Evolutionary conservation across 2,329 filamentous ascomycete genomes (phyloP).

Genomic region (Apiospora saccharicola): DNA sequence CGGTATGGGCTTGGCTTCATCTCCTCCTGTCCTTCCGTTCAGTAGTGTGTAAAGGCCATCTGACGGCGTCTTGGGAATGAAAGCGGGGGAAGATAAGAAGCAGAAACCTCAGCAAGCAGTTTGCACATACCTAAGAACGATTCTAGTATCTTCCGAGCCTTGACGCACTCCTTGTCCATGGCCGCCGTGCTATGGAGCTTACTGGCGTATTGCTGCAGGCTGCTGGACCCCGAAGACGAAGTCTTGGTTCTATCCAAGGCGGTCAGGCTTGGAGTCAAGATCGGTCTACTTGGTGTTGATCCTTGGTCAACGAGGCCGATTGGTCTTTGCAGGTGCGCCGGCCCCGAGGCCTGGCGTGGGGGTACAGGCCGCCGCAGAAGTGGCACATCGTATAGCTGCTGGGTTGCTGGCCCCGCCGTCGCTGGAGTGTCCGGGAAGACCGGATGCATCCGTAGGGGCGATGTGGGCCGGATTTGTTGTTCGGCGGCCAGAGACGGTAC

Average conservation of each 20-base stretch:
- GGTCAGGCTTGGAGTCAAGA: neutral
- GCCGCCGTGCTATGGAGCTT: neutral
- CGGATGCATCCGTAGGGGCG: conserved; percentile 1
- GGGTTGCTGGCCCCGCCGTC: too few relatives aligned
- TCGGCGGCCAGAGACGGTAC: neutral
- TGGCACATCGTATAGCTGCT: too few relatives aligned
- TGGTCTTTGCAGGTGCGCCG: too few relatives aligned
- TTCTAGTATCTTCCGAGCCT: neutral
- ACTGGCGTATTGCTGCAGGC: neutral
- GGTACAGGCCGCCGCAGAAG: too few relatives aligned
- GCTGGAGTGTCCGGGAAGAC: too few relatives aligned
- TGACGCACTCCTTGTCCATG: neutral
- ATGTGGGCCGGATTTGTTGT: neutral
- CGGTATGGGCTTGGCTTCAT: neutral
- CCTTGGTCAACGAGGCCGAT: too few relatives aligned
- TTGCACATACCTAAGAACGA: neutral
- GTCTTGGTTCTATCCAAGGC: neutral
- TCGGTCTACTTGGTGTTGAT: too few relatives aligned
- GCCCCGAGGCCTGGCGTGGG: too few relatives aligned
- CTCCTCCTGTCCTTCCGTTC: neutral
- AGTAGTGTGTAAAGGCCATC: too few relatives aligned
- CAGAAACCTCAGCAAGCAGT: neutral
- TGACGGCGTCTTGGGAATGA: too few relatives aligned
- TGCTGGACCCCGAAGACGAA: neutral
- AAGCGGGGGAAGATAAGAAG: too few relatives aligned